Percentiles rank a stretch among this genome's conserved stretches.
Conservation (phyloP, 768 basidiomycete genomes). For the Russula compacta region DNA sequence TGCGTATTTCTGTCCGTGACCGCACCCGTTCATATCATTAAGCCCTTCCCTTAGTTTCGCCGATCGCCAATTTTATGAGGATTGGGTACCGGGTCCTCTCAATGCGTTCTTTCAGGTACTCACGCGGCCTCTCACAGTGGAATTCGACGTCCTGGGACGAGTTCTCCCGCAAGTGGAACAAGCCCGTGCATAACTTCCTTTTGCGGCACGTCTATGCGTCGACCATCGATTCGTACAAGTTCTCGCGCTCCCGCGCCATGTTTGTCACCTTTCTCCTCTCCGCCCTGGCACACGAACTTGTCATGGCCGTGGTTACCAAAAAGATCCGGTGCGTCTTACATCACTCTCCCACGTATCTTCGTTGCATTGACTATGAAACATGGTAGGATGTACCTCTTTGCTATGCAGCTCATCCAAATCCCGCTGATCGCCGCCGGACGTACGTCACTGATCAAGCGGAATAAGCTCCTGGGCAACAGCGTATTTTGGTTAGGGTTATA, state of each 20-base stretch:
- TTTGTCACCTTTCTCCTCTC: conserved; percentile 88
- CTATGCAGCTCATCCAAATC: conserved; percentile 72
- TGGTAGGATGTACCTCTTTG: conserved; percentile 75
- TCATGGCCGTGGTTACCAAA: conserved; percentile 91
- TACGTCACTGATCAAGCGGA: conserved; percentile 65
- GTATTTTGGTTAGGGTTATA: conserved; percentile 94
- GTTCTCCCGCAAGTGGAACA: conserved; percentile 98
- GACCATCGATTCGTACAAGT: conserved; percentile 63
- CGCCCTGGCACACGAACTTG: conserved; percentile 85
- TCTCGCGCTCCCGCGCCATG: conserved; percentile 78
- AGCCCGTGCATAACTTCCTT: conserved; percentile 89
- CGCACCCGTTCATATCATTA: background rate
- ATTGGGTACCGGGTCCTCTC: conserved; percentile 55
- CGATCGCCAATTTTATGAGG: conserved; percentile 96
- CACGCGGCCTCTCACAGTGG: conserved; percentile 49
- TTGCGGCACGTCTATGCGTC: conserved; percentile 93
- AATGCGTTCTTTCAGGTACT: background rate
- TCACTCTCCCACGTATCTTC: background rate
- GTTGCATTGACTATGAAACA: background rate
- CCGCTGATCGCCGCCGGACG: conserved; percentile 82
- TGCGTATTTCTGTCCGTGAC: conserved; percentile 29
- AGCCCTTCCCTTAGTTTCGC: conserved; percentile 57
- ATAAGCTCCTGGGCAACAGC: conserved; percentile 73
- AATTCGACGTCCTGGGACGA: conserved; percentile 97
- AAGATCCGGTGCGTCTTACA: conserved; percentile 65